Base-by-base conservation (phyloP, 306 rosid species). In the Cucurbita pepo region DNA sequence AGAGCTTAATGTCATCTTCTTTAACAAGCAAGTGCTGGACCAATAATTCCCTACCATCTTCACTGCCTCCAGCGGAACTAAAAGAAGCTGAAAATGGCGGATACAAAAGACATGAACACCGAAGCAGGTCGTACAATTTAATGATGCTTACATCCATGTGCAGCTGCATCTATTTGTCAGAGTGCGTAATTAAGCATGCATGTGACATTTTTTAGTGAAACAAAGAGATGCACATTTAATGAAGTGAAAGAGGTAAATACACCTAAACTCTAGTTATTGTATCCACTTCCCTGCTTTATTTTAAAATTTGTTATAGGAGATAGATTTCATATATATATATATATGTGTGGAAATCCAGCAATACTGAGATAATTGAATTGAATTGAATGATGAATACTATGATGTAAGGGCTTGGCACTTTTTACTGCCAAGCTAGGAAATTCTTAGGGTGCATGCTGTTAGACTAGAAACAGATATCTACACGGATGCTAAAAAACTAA, bases 1-100 rank as follows among this genome's bases (percentile, higher is more conserved):
- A 82, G 44, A 93, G 87, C 77, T 85, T 88, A 73, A 77, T 83
- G 79, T 88, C 89, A 78, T 82, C 84, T 73, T 90, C 98, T 75
- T 88, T 88, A 56, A 93, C 87, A 79, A 93, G 90, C 83, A 93
- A 81, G 82, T 93, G 98, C 81, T 90, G 96, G 80, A 90, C 96
- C 91, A 90, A 78, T 72, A 93, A 75, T 82, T 90, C 98, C 82
- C 88, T 82, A 62, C 76, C 82, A 82, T 78, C 77, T 75, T 81
- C 86, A 72, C 79, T 77, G 72, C 71, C 71, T 76, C 85, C 63
- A 66, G 84, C 81, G 11, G 88, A 75, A 72, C 93, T 80, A 79
- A 79, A 81, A 2, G 86, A 82, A 74, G 91, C 98, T 93, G 96
- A 79, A 47, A 75, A 67, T 69, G 77, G 22, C 6, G 56, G 15